Base-by-base conservation (phyloP, 2,329 filamentous ascomycete species). In the Verticillium albo-atrum region DNA sequence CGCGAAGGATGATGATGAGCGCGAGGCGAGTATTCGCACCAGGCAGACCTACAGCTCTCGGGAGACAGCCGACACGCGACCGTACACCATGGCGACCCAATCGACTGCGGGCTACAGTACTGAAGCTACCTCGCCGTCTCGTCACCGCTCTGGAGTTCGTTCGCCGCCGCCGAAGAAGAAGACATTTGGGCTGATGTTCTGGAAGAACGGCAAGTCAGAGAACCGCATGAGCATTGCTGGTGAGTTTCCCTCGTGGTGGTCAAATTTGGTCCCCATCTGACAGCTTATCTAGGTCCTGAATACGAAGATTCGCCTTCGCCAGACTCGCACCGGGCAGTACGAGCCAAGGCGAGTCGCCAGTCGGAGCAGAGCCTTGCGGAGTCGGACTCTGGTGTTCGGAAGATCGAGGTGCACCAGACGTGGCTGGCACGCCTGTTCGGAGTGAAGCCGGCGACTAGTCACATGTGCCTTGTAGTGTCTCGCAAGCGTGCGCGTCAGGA, bases 401-500 rank as follows among this genome's bases (percentile, higher is more conserved):
- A 81, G 73, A 89, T 84, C 68, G 87, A 86, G 62, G 82, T 86
- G 30, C 88, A 87, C 70, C 88, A 92, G 68, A 96, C 89, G 66
- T 97, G 94, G 93, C 84, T 98, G 57, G 89, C 91, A 30, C 89
- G 91, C 17, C 85, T 98, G 53, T 91, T 98, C 77, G 87, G 92
- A 58, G 89, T 97, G 70, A 97, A 95, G 71, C 94, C 94, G 1
- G 90, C 89, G 0, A 88, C 80, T 17, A 85, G 86, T 63, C 82
- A 90, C 28, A 74, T 97, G 17, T 95, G 92, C 71, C 88, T 97
- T 71, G 82, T 82, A 3, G 81, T 92, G 26, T 85, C 89, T 28
- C 71, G 75, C 5, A 89, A 89, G 66, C 81, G 87, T 61, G 89
- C 89, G 51, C 86, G 92, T 51, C 89, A 90, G 68, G 92, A 96